These are phyloP conservation scores for Botrytis fragariae DNA, from an alignment of 2,329 filamentous ascomycete genomes.

Conservation along the genomic window DNA sequence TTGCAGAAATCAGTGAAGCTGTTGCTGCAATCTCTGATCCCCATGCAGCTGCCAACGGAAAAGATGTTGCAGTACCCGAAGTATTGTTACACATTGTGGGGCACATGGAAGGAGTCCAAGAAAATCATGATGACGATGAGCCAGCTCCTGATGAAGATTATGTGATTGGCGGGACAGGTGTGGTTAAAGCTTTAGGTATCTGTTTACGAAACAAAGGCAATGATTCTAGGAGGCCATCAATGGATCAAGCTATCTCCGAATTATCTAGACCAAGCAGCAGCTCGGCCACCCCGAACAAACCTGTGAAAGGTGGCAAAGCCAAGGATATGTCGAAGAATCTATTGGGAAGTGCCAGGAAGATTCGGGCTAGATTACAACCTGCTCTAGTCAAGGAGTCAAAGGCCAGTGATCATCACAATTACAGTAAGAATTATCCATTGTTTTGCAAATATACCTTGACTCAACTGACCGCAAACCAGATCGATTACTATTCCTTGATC, in stretches of 20 bases:
- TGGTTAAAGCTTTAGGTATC: constrained; percentile 89
- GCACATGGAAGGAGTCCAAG: constrained; percentile 51
- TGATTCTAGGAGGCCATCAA: constrained; percentile 50
- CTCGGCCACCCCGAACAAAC: constrained; percentile 45
- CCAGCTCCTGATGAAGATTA: constrained; percentile 87
- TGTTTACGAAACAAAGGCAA: constrained; percentile 79
- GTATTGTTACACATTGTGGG: constrained; percentile 86
- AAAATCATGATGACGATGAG: constrained; percentile 58
- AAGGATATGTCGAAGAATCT: constrained; percentile 94
- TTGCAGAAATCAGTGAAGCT: constrained; percentile 56
- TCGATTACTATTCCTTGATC: constrained; percentile 80
- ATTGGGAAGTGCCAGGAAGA: constrained; percentile 83
- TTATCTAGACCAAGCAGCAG: constrained; percentile 42
- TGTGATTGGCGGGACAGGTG: constrained; percentile 90
- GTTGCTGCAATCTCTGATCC: constrained; percentile 39
- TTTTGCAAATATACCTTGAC: background rate
- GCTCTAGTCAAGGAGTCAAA: constrained; percentile 74
- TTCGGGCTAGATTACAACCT: constrained; percentile 77
- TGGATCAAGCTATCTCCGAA: constrained; percentile 31
- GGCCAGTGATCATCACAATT: constrained; percentile 69
- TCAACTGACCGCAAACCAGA: constrained; percentile 44
- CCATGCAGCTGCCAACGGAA: constrained; percentile 42
- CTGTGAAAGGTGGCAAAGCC: constrained; percentile 58
- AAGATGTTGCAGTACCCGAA: constrained; percentile 67
- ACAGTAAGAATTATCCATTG: constrained; percentile 56